phyloP scores from a whole-genome alignment of 202 grass and related monocot genomes.

The Panicum hallii region DNA sequence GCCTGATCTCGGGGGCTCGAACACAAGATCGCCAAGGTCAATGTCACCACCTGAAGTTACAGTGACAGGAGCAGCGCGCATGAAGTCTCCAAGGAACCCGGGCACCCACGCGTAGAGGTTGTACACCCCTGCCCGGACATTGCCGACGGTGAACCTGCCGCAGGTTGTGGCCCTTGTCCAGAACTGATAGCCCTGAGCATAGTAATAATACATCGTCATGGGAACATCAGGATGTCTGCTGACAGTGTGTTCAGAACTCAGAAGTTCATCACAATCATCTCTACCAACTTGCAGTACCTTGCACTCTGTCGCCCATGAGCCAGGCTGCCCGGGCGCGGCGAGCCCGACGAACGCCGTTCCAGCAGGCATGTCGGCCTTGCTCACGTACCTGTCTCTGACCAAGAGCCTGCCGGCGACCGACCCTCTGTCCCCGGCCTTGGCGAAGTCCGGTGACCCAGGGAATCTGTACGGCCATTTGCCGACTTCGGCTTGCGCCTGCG shows the following conservation, averaged over 20 bases:
- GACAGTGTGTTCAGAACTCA: neutral
- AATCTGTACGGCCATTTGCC: constrained; percentile 74
- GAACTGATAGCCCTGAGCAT: constrained; percentile 41
- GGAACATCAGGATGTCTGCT: neutral
- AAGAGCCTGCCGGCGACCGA: constrained; percentile 51
- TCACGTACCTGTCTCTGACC: constrained; percentile 52
- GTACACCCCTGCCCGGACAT: constrained; percentile 54
- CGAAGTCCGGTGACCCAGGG: constrained; percentile 57
- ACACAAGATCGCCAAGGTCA: constrained; percentile 53
- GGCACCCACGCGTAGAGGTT: constrained; percentile 74
- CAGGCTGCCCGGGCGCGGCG: constrained; percentile 61
- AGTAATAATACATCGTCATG: neutral
- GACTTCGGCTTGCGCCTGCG: constrained; percentile 49
- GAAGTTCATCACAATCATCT: neutral
- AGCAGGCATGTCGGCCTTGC: neutral
- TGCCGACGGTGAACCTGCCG: constrained; percentile 51
- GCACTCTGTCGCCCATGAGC: constrained; percentile 68
- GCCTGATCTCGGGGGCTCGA: constrained; percentile 53
- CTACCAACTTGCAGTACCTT: constrained; percentile 19
- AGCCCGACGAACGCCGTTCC: constrained; percentile 55
- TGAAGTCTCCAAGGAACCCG: constrained; percentile 67
- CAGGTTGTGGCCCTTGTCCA: constrained; percentile 46
- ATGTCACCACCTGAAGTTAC: constrained; percentile 44
- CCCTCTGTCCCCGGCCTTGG: constrained; percentile 56
- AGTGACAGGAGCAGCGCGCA: constrained; percentile 36